Evolutionary conservation across 805 yeast genomes (phyloP).

Genomic region (Starmera dryadoides): DNA sequence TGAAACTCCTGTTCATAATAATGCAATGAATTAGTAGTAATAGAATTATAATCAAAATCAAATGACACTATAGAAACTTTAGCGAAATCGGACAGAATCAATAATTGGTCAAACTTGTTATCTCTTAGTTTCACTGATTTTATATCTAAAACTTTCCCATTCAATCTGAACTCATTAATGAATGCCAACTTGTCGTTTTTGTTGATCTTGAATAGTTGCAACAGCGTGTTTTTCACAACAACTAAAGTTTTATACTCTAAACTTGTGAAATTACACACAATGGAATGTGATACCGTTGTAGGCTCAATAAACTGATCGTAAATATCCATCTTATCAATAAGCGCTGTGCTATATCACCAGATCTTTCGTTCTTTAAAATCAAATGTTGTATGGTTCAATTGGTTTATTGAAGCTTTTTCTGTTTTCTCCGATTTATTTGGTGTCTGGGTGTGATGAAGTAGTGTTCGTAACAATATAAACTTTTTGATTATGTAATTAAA

Average conservation of each 20-base stretch:
- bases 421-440: no score
- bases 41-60: slow-evolving; percentile 43
- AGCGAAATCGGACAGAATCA: slow-evolving; percentile 65
- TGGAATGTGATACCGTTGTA: slow-evolving; percentile 56
- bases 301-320: slow-evolving; percentile 75
- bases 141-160: slow-evolving; percentile 62
- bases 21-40: slow-evolving; percentile 77
- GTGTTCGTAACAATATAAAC: no score
- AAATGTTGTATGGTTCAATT: no score
- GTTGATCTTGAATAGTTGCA: slow-evolving; percentile 27
- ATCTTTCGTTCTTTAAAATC: no score
- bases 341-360: not conserved
- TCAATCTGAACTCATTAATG: slow-evolving; percentile 59
- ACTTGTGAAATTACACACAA: slow-evolving; percentile 44
- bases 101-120: slow-evolving; percentile 48
- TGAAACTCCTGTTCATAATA: slow-evolving; percentile 71
- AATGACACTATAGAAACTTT: slow-evolving; percentile 73
- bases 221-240: slow-evolving; percentile 61
- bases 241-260: slow-evolving; percentile 41
- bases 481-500: no score
- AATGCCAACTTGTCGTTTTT: slow-evolving; percentile 25
- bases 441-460: no score
- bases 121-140: slow-evolving; percentile 42
- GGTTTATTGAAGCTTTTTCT: no score
- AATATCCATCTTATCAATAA: slow-evolving; percentile 51